Evolutionary conservation across 2,329 filamentous ascomycete genomes (phyloP).

Genomic region (Rhynchosporium graminicola): DNA sequence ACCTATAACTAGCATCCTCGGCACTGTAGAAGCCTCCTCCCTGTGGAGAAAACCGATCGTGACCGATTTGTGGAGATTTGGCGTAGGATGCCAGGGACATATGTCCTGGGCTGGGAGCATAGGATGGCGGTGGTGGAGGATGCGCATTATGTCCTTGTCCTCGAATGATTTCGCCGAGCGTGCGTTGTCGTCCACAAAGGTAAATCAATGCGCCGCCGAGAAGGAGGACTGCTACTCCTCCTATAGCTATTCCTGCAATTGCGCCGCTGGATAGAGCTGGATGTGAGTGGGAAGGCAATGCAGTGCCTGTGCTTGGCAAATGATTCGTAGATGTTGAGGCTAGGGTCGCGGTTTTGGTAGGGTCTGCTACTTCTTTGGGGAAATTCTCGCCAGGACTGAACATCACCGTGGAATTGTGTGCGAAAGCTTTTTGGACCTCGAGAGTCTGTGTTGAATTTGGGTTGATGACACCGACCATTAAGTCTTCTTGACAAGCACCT

Average conservation of each 20-base stretch:
- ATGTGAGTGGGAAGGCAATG: conserved; percentile 15
- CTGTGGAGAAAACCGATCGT: conserved; percentile 9
- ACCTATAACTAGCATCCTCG: conserved; percentile 23
- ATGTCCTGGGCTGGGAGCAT: conserved; percentile 11
- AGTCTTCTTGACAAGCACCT: conserved; percentile 60
- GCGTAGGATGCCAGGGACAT: conserved; percentile 24
- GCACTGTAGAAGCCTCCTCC: conserved; percentile 12
- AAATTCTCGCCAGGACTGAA: conserved; percentile 34
- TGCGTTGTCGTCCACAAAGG: conserved; percentile 34
- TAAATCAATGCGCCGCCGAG: conserved; percentile 30
- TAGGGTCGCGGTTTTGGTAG: conserved; percentile 22
- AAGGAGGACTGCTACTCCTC: conserved; percentile 28
- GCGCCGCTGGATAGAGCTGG: conserved; percentile 30
- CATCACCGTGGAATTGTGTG: conserved; percentile 26
- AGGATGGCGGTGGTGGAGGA: conserved; percentile 18
- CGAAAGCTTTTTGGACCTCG: conserved; percentile 28
- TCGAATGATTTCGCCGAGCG: conserved; percentile 29
- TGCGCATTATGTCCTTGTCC: conserved; percentile 16
- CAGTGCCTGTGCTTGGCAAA: conserved; percentile 12
- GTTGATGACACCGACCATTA: conserved; percentile 81
- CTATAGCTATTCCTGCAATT: conserved; percentile 35
- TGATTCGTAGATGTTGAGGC: conserved; percentile 21
- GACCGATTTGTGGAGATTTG: conserved; percentile 18
- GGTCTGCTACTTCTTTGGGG: conserved; percentile 23
- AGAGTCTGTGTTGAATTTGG: conserved; percentile 39